phyloP scores from a whole-genome alignment of 2,329 filamentous ascomycete species.

The Fusarium napiforme region DNA sequence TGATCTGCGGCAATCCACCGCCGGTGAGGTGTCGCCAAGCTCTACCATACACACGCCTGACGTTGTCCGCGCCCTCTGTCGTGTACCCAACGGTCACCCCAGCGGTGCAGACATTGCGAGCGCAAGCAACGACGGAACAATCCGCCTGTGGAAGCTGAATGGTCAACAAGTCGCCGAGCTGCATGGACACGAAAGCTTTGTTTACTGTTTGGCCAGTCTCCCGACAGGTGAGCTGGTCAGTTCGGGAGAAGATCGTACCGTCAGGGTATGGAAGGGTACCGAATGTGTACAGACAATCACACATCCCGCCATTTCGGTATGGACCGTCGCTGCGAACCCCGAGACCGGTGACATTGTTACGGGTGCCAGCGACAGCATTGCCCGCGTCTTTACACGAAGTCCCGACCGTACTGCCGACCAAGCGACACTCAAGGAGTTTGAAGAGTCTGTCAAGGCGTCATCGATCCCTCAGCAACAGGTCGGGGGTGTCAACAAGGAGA shows the following conservation, averaged over 20 bases:
- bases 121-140: slow-evolving; percentile 90
- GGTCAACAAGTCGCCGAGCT: slow-evolving; percentile 82
- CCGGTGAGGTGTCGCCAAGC: slow-evolving; percentile 61
- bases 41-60: slow-evolving; percentile 75
- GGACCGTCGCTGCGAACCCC: slow-evolving; percentile 85
- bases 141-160: slow-evolving; percentile 86
- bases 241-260: slow-evolving; percentile 92
- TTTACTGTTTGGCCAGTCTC: slow-evolving; percentile 83
- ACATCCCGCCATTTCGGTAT: slow-evolving; percentile 95
- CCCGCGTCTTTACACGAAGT: slow-evolving; percentile 84
- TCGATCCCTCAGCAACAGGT: slow-evolving; percentile 89
- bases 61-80: slow-evolving; percentile 88
- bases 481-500: slow-evolving; percentile 88
- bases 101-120: slow-evolving; percentile 94
- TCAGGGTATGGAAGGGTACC: slow-evolving; percentile 85
- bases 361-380: slow-evolving; percentile 87
- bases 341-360: slow-evolving; percentile 93
- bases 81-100: slow-evolving; percentile 77
- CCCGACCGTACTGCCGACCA: slow-evolving; percentile 75
- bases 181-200: slow-evolving; percentile 91
- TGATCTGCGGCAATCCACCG: slow-evolving; percentile 71
- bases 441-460: slow-evolving; percentile 83
- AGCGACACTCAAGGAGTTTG: slow-evolving; percentile 77
- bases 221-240: slow-evolving; percentile 91
- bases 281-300: slow-evolving; percentile 95